Conservation (phyloP, 805 yeast genomes). For the Tetrapisispora taiwanensis region DNA sequence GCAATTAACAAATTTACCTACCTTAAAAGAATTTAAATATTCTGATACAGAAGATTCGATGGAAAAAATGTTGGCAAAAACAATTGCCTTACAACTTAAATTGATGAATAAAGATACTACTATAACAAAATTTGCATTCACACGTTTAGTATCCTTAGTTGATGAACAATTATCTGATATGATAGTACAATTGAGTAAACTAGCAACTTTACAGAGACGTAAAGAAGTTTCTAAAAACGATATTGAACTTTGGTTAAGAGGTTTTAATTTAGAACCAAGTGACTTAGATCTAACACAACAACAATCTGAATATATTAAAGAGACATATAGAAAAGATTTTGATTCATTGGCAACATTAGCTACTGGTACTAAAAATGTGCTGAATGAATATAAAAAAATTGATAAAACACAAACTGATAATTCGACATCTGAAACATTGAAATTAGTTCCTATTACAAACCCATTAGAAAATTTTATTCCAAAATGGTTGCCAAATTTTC, state of each 20-base stretch:
- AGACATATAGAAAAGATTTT: slow-evolving; percentile 10
- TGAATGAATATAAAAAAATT: slow-evolving; percentile 7
- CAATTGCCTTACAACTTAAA: slow-evolving; percentile 32
- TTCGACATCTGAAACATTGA: slow-evolving; percentile 4
- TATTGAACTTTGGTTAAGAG: slow-evolving; percentile 34
- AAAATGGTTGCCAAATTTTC: slow-evolving; percentile 73
- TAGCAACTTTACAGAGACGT: slow-evolving; percentile 53
- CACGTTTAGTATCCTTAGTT: slow-evolving; percentile 30
- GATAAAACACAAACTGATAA: slow-evolving; percentile 9
- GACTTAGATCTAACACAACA: slow-evolving; percentile 33
- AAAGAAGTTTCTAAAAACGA: slow-evolving; percentile 45
- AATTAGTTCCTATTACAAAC: slow-evolving; percentile 37
- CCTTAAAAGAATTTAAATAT: slow-evolving; percentile 13
- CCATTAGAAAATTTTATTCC: slow-evolving; percentile 44
- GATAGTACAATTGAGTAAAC: slow-evolving; percentile 35
- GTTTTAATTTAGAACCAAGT: slow-evolving; percentile 32
- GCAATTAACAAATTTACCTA: slow-evolving; percentile 16
- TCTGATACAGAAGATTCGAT: slow-evolving; percentile 4
- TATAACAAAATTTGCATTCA: slow-evolving; percentile 29
- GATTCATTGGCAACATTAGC: slow-evolving; percentile 2
- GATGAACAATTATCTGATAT: slow-evolving; percentile 32
- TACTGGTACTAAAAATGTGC: slow-evolving; percentile 5
- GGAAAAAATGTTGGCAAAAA: slow-evolving; percentile 21
- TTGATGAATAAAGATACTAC: slow-evolving; percentile 26
- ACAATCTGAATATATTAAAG: slow-evolving; percentile 16